Evolutionary conservation across 768 basidiomycete genomes (phyloP).

Genomic region (Mycena floridula): DNA sequence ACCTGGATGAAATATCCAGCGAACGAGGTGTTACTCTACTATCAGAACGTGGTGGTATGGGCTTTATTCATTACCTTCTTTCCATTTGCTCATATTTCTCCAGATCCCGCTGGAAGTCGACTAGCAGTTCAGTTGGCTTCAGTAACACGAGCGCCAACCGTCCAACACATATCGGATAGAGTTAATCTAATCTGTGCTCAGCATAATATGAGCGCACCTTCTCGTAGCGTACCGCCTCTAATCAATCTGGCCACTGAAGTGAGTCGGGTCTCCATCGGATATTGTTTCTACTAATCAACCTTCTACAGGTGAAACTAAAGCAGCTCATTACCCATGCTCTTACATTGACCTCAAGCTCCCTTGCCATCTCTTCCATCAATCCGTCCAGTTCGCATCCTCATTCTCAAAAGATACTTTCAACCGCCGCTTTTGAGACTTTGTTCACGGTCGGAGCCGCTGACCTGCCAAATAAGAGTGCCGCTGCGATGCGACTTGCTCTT

Average conservation of each 20-base stretch:
- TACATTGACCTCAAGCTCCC: slow-evolving; percentile 69
- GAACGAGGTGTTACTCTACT: slow-evolving; percentile 66
- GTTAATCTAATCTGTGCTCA: slow-evolving; percentile 80
- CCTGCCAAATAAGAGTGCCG: slow-evolving; percentile 74
- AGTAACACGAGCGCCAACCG: slow-evolving; percentile 62
- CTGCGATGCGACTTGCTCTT: slow-evolving; percentile 61
- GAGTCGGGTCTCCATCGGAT: slow-evolving; percentile 8
- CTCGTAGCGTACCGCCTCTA: slow-evolving; percentile 57
- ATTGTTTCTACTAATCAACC: slow-evolving; percentile 1
- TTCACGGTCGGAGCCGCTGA: slow-evolving; percentile 74
- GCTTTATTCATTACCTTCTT: neutral
- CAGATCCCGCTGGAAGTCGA: slow-evolving; percentile 68
- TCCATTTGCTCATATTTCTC: slow-evolving; percentile 1
- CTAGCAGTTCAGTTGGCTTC: slow-evolving; percentile 70
- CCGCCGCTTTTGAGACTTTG: slow-evolving; percentile 69
- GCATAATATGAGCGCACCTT: slow-evolving; percentile 57
- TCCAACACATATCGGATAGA: slow-evolving; percentile 74
- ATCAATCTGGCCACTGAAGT: slow-evolving; percentile 80
- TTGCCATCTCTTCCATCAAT: slow-evolving; percentile 69
- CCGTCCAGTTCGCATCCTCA: slow-evolving; percentile 43
- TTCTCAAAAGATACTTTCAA: slow-evolving; percentile 45
- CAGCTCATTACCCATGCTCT: slow-evolving; percentile 78
- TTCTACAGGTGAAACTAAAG: slow-evolving; percentile 67
- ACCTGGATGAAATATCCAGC: slow-evolving; percentile 60
- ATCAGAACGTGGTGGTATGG: slow-evolving; percentile 59